A percentile compares a stretch with the other conserved stretches of the same genome.
Conservation (phyloP, 495 filamentous ascomycete species). For the Trichoderma gamsii region DNA sequence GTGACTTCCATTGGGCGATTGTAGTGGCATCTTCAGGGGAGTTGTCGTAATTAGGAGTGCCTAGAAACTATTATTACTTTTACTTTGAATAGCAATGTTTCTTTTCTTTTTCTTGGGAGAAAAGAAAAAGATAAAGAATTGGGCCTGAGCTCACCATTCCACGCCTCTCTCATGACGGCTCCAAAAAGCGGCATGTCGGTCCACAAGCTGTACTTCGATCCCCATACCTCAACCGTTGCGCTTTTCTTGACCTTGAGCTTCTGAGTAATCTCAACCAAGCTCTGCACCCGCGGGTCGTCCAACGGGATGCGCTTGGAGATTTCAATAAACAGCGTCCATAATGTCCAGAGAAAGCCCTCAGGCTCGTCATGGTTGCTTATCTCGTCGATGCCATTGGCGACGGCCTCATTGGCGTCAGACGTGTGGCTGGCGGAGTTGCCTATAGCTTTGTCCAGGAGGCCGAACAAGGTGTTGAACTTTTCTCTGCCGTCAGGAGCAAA, state of each 20-base stretch:
- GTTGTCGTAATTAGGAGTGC: neutral
- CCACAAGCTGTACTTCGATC: neutral
- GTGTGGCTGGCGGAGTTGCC: neutral
- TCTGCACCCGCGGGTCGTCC: neutral
- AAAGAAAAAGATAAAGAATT: neutral
- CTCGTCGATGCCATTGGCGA: neutral
- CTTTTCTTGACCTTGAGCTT: neutral
- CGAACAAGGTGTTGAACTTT: neutral
- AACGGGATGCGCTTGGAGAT: conserved; percentile 9
- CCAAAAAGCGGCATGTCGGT: conserved; percentile 8
- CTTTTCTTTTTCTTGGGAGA: neutral
- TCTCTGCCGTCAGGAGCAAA: neutral
- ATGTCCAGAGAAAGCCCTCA: conserved; percentile 9
- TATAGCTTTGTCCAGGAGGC: neutral
- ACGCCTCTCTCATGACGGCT: conserved; percentile 11
- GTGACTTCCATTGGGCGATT: neutral
- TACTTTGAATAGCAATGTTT: neutral
- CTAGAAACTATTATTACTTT: neutral
- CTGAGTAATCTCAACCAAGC: neutral
- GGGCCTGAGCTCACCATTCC: neutral
- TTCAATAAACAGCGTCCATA: conserved; percentile 5
- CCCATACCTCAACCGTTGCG: neutral
- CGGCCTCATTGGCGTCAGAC: neutral
- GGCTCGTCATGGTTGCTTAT: neutral
- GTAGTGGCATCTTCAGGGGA: neutral